phyloP scores from a whole-genome alignment of 257 asterid genomes.

The Gentiana straminea region DNA sequence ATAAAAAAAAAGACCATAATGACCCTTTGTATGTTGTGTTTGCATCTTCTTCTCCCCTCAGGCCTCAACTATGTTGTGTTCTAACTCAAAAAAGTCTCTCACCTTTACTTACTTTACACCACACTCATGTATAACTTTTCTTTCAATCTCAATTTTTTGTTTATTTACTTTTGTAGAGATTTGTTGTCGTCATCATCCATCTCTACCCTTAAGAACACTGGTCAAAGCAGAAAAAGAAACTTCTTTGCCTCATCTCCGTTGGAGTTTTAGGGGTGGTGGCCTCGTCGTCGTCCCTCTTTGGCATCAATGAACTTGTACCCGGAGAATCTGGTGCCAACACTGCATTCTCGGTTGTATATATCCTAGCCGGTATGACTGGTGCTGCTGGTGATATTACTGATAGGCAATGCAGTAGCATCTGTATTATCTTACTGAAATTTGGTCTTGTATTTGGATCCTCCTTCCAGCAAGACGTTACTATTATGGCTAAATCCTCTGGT shows the following conservation, averaged over 20 bases:
- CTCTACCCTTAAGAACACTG: slow-evolving; percentile 25
- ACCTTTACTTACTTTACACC: too few relatives aligned
- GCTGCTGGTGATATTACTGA: slow-evolving; percentile 58
- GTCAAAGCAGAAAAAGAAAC: slow-evolving; percentile 66
- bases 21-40: too few relatives aligned
- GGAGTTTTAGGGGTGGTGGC: slow-evolving; percentile 31
- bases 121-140: too few relatives aligned
- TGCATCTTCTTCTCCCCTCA: too few relatives aligned
- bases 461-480: slow-evolving; percentile 89
- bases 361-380: slow-evolving; percentile 45
- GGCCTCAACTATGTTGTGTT: too few relatives aligned
- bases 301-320: slow-evolving; percentile 83
- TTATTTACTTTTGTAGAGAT: too few relatives aligned
- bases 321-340: slow-evolving; percentile 88
- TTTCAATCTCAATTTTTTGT: too few relatives aligned
- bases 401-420: slow-evolving; percentile 76
- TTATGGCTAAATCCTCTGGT: slow-evolving; percentile 56
- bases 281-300: slow-evolving; percentile 43
- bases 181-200: too few relatives aligned
- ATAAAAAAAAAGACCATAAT: too few relatives aligned
- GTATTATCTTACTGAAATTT: slow-evolving; percentile 79
- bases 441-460: slow-evolving; percentile 82
- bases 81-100: too few relatives aligned
- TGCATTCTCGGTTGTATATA: slow-evolving; percentile 46
- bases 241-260: slow-evolving; percentile 34